Evolutionary conservation across 345 rosid genomes (phyloP).

Genomic region (Erodium maritimum): DNA sequence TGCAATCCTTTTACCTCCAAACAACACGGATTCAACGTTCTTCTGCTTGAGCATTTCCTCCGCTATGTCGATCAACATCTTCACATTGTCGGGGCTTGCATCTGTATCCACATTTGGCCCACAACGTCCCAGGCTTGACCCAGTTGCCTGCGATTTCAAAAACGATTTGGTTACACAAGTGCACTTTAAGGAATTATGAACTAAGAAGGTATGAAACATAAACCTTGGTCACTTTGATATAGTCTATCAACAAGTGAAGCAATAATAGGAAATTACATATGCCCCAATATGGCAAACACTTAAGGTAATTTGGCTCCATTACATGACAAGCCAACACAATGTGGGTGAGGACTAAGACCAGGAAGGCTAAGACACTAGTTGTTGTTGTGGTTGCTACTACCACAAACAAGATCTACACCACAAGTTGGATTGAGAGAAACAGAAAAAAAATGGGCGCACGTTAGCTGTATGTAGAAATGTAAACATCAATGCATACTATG

Average conservation of each 20-base stretch:
- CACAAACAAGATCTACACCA: background rate
- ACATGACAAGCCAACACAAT: background rate
- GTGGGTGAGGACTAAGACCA: too few relatives aligned
- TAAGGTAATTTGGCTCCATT: background rate
- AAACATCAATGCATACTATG: background rate
- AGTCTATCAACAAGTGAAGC: background rate
- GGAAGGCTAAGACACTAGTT: too few relatives aligned
- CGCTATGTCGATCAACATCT: conserved; percentile 50
- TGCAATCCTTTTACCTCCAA: conserved; percentile 75
- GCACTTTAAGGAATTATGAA: background rate
- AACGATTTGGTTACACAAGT: too few relatives aligned
- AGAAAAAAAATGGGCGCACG: background rate
- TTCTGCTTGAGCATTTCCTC: conserved; percentile 93
- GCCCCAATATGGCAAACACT: background rate
- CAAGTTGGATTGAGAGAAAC: too few relatives aligned
- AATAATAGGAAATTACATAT: background rate
- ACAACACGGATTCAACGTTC: conserved; percentile 86
- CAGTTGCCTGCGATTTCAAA: conserved; percentile 43
- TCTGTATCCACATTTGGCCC: conserved; percentile 52
- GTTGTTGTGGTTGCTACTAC: background rate
- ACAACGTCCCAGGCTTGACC: conserved; percentile 52
- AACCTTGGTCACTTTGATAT: too few relatives aligned
- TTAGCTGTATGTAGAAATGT: too few relatives aligned
- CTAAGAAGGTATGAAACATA: too few relatives aligned
- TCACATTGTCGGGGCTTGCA: conserved; percentile 51